phyloP scores from a whole-genome alignment of 352 stramenopile genomes.

The Pythium volutum region DNA sequence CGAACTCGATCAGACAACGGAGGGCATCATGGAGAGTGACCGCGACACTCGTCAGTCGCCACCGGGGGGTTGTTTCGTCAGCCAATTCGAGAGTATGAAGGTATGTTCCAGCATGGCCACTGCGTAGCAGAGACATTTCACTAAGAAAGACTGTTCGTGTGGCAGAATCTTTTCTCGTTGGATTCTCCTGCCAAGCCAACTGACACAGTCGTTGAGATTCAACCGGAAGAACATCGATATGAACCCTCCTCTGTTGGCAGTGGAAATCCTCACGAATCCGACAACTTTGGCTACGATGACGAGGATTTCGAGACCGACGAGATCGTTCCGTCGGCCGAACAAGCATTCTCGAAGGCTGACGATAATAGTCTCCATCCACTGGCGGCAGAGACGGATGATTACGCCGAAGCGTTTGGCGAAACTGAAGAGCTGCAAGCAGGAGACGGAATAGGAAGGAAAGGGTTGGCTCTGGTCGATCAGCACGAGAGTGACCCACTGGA shows the following conservation, averaged over 20 bases:
- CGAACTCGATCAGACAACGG: conserved; percentile 54
- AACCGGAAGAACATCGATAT: not conserved
- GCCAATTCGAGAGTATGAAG: conserved; percentile 44
- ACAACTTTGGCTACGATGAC: conserved; percentile 69
- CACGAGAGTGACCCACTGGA: not conserved
- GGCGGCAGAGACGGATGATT: conserved; percentile 12
- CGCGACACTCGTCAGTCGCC: not conserved
- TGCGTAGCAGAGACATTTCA: not conserved
- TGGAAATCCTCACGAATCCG: conserved; percentile 12
- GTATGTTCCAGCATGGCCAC: conserved; percentile 5
- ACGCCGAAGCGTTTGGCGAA: conserved; percentile 52
- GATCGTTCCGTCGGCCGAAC: not conserved
- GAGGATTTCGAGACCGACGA: conserved; percentile 68
- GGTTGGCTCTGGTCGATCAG: not conserved
- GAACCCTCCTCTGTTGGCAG: not conserved
- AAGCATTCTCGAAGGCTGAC: not conserved
- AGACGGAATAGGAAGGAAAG: not conserved
- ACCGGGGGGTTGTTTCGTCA: conserved; percentile 14
- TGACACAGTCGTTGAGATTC: not conserved
- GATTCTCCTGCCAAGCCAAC: conserved; percentile 16
- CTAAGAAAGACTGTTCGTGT: not conserved
- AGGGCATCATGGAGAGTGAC: not conserved
- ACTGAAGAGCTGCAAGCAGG: not conserved
- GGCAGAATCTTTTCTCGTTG: conserved; percentile 27
- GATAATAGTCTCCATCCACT: not conserved